Evolutionary conservation across 192 early-diverging fungal genomes (phyloP).

Genomic region (Martensiomyces pterosporus): DNA sequence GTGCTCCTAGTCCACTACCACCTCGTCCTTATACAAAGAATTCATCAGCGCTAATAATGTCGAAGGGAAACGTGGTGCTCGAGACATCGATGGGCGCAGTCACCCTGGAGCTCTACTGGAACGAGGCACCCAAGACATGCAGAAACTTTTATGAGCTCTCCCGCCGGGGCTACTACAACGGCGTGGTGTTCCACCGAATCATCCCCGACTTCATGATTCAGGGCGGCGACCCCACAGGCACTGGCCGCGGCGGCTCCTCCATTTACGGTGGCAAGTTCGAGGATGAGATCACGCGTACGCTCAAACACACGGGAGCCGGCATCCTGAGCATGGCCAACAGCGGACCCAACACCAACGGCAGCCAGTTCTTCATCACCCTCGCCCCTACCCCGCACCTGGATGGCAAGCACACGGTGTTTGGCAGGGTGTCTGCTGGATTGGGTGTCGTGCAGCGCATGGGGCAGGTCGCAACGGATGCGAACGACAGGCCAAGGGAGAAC

Average conservation of each 20-base stretch:
- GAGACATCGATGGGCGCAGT: conserved; percentile 26
- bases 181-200: conserved; percentile 75
- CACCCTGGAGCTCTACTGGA: conserved; percentile 35
- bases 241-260: conserved; percentile 83
- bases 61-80: conserved; percentile 11
- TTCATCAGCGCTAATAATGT: conserved; percentile 9
- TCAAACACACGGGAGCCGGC: conserved; percentile 80
- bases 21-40: conserved; percentile 1
- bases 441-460: conserved; percentile 77
- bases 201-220: conserved; percentile 96
- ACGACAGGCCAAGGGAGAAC: conserved; percentile 53
- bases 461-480: conserved; percentile 58
- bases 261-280: conserved; percentile 63
- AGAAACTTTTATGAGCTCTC: conserved; percentile 84
- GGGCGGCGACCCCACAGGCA: conserved; percentile 95
- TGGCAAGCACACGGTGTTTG: conserved; percentile 93
- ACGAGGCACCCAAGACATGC: conserved; percentile 73
- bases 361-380: conserved; percentile 72
- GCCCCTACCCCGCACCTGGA: conserved; percentile 69
- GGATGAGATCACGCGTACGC: conserved; percentile 63
- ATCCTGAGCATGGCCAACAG: conserved; percentile 95
- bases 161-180: conserved; percentile 77
- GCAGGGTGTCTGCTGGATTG: conserved; percentile 76
- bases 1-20: neutral
- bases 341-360: conserved; percentile 87